phyloP scores from a whole-genome alignment of 148 eudicot genomes.

The Vaccinium vitisidaea region DNA sequence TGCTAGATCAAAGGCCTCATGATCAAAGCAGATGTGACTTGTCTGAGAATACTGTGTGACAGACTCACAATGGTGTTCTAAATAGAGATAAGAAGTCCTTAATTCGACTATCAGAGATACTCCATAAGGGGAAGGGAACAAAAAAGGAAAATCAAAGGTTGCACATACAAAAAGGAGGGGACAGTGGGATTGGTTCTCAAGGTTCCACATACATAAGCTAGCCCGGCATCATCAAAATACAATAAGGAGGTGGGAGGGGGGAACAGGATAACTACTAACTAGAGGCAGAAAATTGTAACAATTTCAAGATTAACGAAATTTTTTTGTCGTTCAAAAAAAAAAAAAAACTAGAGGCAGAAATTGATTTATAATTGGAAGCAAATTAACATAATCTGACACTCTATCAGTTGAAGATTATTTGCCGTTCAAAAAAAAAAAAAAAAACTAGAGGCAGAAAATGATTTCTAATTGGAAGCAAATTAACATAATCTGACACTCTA shows the following conservation, averaged over 20 bases:
- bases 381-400: not conserved
- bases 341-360: not conserved
- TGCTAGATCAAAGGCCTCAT: not conserved
- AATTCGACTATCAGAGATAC: not conserved
- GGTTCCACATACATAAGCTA: too few relatives aligned
- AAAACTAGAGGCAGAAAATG: not conserved
- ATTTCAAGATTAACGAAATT: too few relatives aligned
- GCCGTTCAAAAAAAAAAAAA: not conserved
- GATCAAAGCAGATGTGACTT: not conserved
- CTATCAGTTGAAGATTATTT: not conserved
- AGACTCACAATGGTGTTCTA: too few relatives aligned
- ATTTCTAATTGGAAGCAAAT: not conserved
- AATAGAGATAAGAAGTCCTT: not conserved
- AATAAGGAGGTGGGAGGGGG: too few relatives aligned
- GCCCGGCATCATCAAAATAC: too few relatives aligned
- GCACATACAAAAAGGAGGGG: not conserved
- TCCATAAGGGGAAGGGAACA: not conserved
- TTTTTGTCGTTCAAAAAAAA: too few relatives aligned
- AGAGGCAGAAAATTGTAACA: too few relatives aligned
- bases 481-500: not conserved
- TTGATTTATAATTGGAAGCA: not conserved
- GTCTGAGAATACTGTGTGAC: too few relatives aligned
- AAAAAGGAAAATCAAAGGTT: not conserved
- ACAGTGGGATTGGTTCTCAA: too few relatives aligned
- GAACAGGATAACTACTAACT: not conserved